Evolutionary conservation across 768 basidiomycete genomes (phyloP).

Genomic region (Lentinula sp.): DNA sequence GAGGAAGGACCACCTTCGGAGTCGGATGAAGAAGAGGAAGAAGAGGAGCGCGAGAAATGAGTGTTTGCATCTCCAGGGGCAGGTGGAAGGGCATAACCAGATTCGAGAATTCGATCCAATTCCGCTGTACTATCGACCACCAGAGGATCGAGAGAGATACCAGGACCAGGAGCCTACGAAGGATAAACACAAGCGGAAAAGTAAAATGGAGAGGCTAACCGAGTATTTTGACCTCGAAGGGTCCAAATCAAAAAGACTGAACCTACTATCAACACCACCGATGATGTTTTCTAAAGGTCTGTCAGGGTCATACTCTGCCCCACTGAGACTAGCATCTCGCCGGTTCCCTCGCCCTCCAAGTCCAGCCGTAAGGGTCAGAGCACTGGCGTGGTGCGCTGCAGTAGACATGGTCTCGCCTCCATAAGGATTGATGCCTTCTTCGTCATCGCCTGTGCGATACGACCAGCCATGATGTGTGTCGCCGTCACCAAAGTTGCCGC

Average conservation of each 20-base stretch:
- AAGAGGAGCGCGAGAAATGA: conserved; percentile 40
- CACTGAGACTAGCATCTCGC: conserved; percentile 38
- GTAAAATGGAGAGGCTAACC: conserved; percentile 25
- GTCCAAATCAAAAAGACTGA: conserved; percentile 53
- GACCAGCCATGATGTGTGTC: conserved; percentile 55
- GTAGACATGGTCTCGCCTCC: conserved; percentile 74
- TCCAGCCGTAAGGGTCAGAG: conserved; percentile 80
- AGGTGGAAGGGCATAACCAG: conserved; percentile 36
- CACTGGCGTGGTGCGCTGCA: conserved; percentile 85
- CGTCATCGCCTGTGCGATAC: conserved; percentile 49
- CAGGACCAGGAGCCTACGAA: conserved; percentile 16
- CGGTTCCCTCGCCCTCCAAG: conserved; percentile 47
- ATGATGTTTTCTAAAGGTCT: conserved; percentile 71
- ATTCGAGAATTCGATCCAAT: conserved; percentile 53
- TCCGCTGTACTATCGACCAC: conserved; percentile 59
- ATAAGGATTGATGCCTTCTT: conserved; percentile 64
- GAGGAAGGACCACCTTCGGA: conserved; percentile 33
- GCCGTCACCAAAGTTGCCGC: conserved; percentile 40
- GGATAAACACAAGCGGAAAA: neutral
- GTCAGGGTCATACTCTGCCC: conserved; percentile 84
- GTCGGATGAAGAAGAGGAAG: conserved; percentile 45
- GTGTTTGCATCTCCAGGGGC: conserved; percentile 31
- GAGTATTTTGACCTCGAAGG: conserved; percentile 42
- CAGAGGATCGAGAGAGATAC: conserved; percentile 45
- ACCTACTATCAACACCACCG: conserved; percentile 45